These are phyloP conservation scores for Erythrophleum fordii DNA, from an alignment of 306 rosid species.

Conservation along the genomic window DNA sequence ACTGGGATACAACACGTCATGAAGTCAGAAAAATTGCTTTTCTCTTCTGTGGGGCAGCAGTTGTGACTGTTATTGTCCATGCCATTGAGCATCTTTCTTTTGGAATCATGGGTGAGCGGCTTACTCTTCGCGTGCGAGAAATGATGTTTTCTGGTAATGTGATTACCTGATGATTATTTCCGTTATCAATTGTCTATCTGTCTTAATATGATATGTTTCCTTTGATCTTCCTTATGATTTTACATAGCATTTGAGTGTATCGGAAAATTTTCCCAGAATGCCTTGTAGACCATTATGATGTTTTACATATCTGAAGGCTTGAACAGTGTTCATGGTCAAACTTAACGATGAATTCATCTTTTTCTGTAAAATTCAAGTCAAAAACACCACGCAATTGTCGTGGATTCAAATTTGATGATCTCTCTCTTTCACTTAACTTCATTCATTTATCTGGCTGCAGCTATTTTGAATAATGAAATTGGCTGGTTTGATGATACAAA, in stretches of 20 bases:
- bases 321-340: constrained; percentile 22
- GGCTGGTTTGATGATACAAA: constrained; percentile 90
- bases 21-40: constrained; percentile 74
- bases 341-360: constrained; percentile 22
- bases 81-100: constrained; percentile 85
- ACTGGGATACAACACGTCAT: constrained; percentile 83
- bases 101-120: constrained; percentile 96
- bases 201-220: constrained; percentile 1
- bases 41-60: constrained; percentile 75
- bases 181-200: background rate
- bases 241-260: background rate
- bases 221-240: constrained; percentile 24
- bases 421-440: constrained; percentile 22
- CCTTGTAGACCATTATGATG: background rate
- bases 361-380: constrained; percentile 5
- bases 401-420: background rate
- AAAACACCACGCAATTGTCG: background rate
- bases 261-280: background rate
- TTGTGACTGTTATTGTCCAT: constrained; percentile 76
- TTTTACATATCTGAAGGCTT: constrained; percentile 13
- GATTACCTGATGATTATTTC: constrained; percentile 2
- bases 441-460: constrained; percentile 52
- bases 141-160: constrained; percentile 82
- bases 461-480: constrained; percentile 91
- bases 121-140: constrained; percentile 89